Evolutionary conservation across 331 rosid genomes (phyloP), one percentile per base, ranked within the genome.

Genomic region (Malus hybrid): DNA sequence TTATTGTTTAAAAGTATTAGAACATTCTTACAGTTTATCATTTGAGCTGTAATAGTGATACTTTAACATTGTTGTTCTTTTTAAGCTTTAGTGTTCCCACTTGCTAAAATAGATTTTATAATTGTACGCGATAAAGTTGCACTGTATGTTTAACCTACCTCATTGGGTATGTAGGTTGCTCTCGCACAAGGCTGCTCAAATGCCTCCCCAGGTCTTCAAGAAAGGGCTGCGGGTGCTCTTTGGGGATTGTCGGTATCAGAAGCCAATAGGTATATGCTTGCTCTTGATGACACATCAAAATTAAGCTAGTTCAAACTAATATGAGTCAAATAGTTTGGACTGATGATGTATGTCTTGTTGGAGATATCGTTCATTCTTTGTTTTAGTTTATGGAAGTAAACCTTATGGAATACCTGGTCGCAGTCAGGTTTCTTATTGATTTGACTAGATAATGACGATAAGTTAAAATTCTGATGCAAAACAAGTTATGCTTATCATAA

Each of bases 241-340:
- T 95, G 99, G 99, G 99, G 99, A 84, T 80, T 95, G 85, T 95
- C 99, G 28, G 97, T 95, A 74, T 95, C 99, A 29, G 99, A 95
- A 89, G 90, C 95, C 80, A 95, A 95, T 74, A 95, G 99, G 99
- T 95, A 86, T 74, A 64, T 61, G 33, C 33, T 65, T 67, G 63
- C 14, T 89, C 60, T 71, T 65, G 50, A 22, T 61, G 18, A 42
- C n/a, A 52, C 44, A 73, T 42, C 18, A 73, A 28, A 39, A 15
- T 14, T 73, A 10, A 10, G 33, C 67, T 24, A 59, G 48, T 59
- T 55, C 33, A 56, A 55, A 33, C 74, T 31, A 63, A 6, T 32
- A 54, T 2, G 54, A 59, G 66, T 12, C 54, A 63, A 29, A 31
- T 6, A 27, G 19, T 24, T 28, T 31, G 68, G 68, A 19, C 42